Base-by-base conservation (phyloP, 495 filamentous ascomycete genomes). In the Melanomma pulvis-pyrius region DNA sequence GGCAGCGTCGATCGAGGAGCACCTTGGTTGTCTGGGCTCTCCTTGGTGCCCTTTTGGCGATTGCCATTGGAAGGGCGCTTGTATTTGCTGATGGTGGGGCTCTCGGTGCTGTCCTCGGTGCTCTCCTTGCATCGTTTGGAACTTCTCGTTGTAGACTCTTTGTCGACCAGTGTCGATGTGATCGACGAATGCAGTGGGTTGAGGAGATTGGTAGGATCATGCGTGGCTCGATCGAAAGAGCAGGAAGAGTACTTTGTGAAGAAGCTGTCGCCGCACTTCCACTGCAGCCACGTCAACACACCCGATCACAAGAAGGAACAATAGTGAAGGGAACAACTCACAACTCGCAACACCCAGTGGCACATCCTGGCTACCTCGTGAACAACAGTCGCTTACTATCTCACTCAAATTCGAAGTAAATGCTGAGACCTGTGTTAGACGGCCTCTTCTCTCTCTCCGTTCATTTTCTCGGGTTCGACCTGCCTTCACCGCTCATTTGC, bases 221-320 rank as follows among this genome's bases (percentile, higher is more conserved):
- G 58, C 3, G 30, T 54, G 2, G 69, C 69, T 5, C 69, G 65
- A 26, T 72, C 69, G 50, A 65, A 60, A 44, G 51, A 60, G 64
- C 69, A 72, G 21, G 65, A 49, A 0, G 65, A 72, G 36, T 48
- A 65, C 46, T 68, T 68, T n/a, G 69, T 68, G 56, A 68, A 68
- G 48, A 49, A 62, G 56, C 69, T 68, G 11, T 65, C 69, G 11
- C 69, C 69, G 36, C 69, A 72, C 41, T 65, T 57, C 69, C 69
- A 68, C 69, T 72, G 29, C 28, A 25, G 34, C 22, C 9, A 25
- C 17, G n/a, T 65, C 55, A 58, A 19, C 48, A 15, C 19, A 17
- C 11, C 19, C 3, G n/a, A 8, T 30, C 2, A 2, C 26, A 21
- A 5, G 7, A n/a, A 26, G 21, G 25, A 28, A 19, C 25, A 57